Evolutionary conservation across 805 yeast genomes (phyloP).

Genomic region (Yamadazyma takamatsuzukensis): DNA sequence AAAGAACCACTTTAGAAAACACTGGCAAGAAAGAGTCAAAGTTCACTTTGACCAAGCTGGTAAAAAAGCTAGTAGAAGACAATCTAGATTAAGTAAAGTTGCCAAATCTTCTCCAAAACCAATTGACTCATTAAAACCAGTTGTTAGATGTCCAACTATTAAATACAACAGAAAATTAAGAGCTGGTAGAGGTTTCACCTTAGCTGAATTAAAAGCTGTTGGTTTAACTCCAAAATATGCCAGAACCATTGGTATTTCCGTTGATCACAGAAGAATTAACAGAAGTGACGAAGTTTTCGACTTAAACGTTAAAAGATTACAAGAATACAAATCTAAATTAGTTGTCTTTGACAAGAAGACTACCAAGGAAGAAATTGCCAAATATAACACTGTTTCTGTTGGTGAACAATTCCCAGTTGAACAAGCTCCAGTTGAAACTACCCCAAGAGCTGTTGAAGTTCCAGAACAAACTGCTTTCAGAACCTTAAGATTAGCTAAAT

Average conservation of each 20-base stretch:
- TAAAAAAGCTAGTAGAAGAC: conserved; percentile 96
- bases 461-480: conserved; percentile 76
- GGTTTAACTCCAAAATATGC: conserved; percentile 90
- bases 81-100: conserved; percentile 89
- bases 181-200: conserved; percentile 99
- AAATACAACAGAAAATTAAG: conserved; percentile 99
- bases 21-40: conserved; percentile 99
- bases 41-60: conserved; percentile 99
- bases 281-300: conserved; percentile 94
- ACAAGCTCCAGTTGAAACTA: conserved; percentile 68
- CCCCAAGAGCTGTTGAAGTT: conserved; percentile 86
- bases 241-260: conserved; percentile 97
- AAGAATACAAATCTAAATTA: conserved; percentile 93
- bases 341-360: conserved; percentile 93
- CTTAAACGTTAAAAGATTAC: conserved; percentile 91
- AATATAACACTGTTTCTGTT: conserved; percentile 65
- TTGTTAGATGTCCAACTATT: conserved; percentile 98
- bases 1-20: conserved; percentile 99
- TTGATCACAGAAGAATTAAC: conserved; percentile 99
- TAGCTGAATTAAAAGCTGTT: conserved; percentile 97
- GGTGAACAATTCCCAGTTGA: conserved; percentile 89
- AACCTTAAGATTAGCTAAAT: conserved; percentile 93
- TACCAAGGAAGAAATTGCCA: conserved; percentile 60
- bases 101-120: conserved; percentile 97
- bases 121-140: conserved; percentile 92